Base-by-base conservation (phyloP, 2,329 filamentous ascomycete species). In the Pseudogymnoascus sp. region DNA sequence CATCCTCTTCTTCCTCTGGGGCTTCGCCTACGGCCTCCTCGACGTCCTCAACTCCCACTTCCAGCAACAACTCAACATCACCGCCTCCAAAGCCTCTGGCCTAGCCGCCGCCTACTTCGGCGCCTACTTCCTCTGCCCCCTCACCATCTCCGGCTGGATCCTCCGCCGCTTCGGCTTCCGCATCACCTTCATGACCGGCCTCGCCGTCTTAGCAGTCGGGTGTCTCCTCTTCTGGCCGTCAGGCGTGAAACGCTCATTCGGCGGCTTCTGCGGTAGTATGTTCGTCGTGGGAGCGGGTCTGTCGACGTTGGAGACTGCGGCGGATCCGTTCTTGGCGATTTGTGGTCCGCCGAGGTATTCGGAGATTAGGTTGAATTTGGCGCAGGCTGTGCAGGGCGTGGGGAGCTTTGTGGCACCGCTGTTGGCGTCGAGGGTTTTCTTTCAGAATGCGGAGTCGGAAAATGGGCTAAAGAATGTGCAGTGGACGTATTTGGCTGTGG, bases 301-400 rank as follows among this genome's bases (percentile, higher is more conserved):
- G 0, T 86, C 85, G 1, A 88, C 88, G 0, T 82, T 92, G 15
- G 89, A 92, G 75, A 90, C 88, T 0, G 86, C 87, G 0, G 89
- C 89, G 8, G 90, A 92, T 72, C 87, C 88, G 8, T 62, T 68
- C 61, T 61, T 64, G 58, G 58, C 63, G 74, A 78, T 82, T 2
- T 59, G 55, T 15, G 55, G 31, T 1, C 89, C 89, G 2, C 86
- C 89, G 6, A 81, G 82, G 66, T 90, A 87, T 73, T 84, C 88
- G 5, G 88, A 90, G 69, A 80, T 91, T 65, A 84, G 89, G 66
- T 85, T 92, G 76, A 89, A 92, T 74, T 77, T 91, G 60, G 86
- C 88, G 0, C 89, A 92, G 73, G 87, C 87, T 61, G 87, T 92
- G 75, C 89, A 92, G 70, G 89, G 87, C 61, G 84, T 91, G 58